Conservation (phyloP, 1,139 yeast species). For the Geotrichum restrictum region DNA sequence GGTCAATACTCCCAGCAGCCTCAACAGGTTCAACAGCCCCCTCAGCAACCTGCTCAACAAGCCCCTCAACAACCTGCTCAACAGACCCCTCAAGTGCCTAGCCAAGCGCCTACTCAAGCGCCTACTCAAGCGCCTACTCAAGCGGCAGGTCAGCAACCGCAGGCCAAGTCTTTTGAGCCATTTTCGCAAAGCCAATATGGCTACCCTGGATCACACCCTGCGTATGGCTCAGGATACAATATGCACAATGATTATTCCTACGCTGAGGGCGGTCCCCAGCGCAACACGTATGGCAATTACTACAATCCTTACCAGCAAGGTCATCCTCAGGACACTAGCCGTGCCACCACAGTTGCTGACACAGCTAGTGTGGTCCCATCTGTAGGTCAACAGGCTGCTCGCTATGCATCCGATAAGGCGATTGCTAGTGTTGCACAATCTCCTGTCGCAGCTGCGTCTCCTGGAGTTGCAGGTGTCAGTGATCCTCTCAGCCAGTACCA, state of each 20-base stretch:
- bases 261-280: constrained; percentile 23
- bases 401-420: constrained; percentile 16
- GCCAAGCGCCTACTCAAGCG: constrained; percentile 8
- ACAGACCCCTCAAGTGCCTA: constrained; percentile 22
- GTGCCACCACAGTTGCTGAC: constrained; percentile 13
- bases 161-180: constrained; percentile 28
- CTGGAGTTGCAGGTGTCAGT: constrained; percentile 23
- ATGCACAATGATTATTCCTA: constrained; percentile 25
- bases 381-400: constrained; percentile 10
- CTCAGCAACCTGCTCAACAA: constrained; percentile 26
- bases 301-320: constrained; percentile 25
- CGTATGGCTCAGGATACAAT: constrained; percentile 23
- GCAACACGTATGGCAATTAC: constrained; percentile 23
- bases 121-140: constrained; percentile 5
- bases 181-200: constrained; percentile 28
- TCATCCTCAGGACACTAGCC: constrained; percentile 21
- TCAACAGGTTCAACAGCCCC: constrained; percentile 23
- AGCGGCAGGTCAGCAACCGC: constrained; percentile 16
- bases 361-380: constrained; percentile 10
- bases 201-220: constrained; percentile 30
- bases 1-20: constrained; percentile 20
- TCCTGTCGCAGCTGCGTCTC: constrained; percentile 26
- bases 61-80: constrained; percentile 21
- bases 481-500: constrained; percentile 27
- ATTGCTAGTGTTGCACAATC: constrained; percentile 14